A percentile compares a stretch with the other conserved stretches of the same genome.
These are phyloP conservation scores for Citrus australasica DNA, from an alignment of 345 rosid species.

Conservation along the genomic window DNA sequence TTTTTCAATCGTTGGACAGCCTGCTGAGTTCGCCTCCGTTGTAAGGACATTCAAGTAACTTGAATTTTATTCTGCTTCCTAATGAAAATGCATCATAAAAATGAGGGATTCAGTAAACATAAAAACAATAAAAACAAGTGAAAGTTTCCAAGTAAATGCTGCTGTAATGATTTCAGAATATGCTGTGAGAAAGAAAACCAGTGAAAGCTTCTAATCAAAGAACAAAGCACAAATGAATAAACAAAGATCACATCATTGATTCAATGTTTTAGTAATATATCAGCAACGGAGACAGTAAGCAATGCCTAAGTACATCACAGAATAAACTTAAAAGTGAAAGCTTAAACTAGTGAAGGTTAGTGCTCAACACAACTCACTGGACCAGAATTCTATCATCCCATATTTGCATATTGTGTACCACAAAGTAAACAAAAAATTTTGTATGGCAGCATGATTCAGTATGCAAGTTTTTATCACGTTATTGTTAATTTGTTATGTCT, in stretches of 20 bases:
- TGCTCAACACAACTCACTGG: neutral
- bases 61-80: neutral
- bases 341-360: neutral
- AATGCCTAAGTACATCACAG: neutral
- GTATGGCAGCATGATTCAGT: neutral
- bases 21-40: neutral
- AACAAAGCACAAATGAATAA: neutral
- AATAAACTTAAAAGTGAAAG: neutral
- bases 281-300: neutral
- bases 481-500: neutral
- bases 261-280: neutral
- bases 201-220: neutral
- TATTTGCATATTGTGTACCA: neutral
- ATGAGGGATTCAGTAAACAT: neutral
- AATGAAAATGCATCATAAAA: neutral
- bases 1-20: neutral
- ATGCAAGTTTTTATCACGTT: neutral
- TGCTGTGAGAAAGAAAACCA: neutral
- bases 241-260: neutral
- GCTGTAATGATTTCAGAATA: neutral
- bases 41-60: neutral
- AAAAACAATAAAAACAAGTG: neutral
- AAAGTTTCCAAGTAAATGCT: neutral
- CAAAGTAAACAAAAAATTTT: neutral
- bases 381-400: neutral